Evolutionary conservation across 306 rosid species (phyloP), one percentile per base, ranked within the genome.

Genomic region (Castanopsis chinensis): DNA sequence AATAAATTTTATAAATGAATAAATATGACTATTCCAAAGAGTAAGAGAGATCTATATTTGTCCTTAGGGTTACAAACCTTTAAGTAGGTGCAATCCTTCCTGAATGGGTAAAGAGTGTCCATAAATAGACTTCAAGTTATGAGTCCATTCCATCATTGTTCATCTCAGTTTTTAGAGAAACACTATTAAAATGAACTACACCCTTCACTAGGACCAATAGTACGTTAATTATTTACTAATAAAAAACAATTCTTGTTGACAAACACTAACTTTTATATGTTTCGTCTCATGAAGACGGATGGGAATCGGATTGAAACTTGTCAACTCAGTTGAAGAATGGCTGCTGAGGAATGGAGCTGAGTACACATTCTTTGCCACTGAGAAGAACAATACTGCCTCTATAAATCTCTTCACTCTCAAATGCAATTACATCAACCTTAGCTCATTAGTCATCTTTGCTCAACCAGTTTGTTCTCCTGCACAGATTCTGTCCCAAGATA

Each of bases 241-340:
- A 12, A 49, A 49, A 45, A 10, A 37, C 7, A 37, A 45, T 2
- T 12, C 15, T 49, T 49, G 53, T 49, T 49, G 53, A 23, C 64
- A 10, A 58, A 4, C 64, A 58, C 33, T 59, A 59, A 59, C 5
- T 59, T 59, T 59, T 27, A 11, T 9, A 30, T 0, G 33, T 69
- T 72, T 49, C 17, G 5, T 68, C 11, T 52, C 19, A 13, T 63
- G 55, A 30, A 85, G 88, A 81, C 76, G 82, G 74, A 72, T 79
- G 78, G 93, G 97, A 76, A 76, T 92, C 15, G 94, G 89, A 71
- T 75, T 83, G 79, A 85, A 84, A 76, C 93, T 92, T 68, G 86
- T 92, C 14, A 86, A 75, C 70, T 86, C 94, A 43, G 70, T 90
- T 25, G 94, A 92, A 85, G 92, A 92, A 63, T 92, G 97, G 97